Evolutionary conservation across 495 filamentous ascomycete species (phyloP), one percentile per base, ranked within the genome.

Genomic region (Penicillium lividum): DNA sequence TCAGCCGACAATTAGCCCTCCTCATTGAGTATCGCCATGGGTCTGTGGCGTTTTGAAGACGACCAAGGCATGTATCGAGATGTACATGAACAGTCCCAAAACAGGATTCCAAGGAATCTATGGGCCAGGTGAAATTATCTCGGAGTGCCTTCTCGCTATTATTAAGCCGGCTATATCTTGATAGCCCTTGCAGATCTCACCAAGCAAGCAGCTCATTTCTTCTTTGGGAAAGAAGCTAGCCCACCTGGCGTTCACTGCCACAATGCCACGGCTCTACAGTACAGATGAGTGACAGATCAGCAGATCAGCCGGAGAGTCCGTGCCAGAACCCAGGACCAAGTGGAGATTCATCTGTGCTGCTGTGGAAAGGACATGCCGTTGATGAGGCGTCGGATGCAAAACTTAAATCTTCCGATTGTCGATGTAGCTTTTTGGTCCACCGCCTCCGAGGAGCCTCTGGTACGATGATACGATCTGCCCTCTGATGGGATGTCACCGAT

Each of bases 31-130:
- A 30, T 5, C 1, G 38, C 33, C 54, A 48, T 66, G 60, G 57
- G 57, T 54, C 61, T 18, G 58, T 64, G 61, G 58, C 58, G 50
- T 57, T 44, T 25, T 16, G 40, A 40, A 52, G 28, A 40, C 51
- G 33, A 25, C 51, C 57, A 18, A 53, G 45, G 44, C 43, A 30
- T 38, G 51, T 16, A 53, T 4, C 40, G 31, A 25, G 9, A 28
- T 44, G 42, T 8, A 44, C 2, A 44, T 44, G 4, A 50, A 50
- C 47, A 15, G 30, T 22, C n/a, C 4, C n/a, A 52, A 52, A 52
- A 49, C 7, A 33, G 40, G 43, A 40, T 44, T 22, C 22, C 22
- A 22, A 22, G 22, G 22, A 22, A 22, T 22, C 2, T 22, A 22
- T 22, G 22, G 22, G 22, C 22, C 22, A 22, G 22, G 22, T 22